These are phyloP conservation scores for Asterionellopsis glacialis DNA, from an alignment of 108 stramenopile species.

Conservation along the genomic window DNA sequence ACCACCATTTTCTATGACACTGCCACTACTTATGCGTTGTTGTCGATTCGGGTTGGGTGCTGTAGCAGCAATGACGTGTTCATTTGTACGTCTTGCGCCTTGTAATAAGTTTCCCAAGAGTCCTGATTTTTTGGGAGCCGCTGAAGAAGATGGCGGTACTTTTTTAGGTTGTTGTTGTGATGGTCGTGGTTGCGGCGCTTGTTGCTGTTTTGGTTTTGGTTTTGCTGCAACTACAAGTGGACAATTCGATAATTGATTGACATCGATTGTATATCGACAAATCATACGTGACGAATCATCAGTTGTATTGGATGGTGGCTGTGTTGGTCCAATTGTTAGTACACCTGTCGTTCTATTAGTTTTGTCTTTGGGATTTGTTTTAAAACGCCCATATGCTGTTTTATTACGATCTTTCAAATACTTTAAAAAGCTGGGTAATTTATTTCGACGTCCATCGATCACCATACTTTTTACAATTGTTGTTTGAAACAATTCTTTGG, in stretches of 20 bases:
- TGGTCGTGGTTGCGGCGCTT: neutral
- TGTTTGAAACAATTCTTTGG: slow-evolving; percentile 4
- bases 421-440: slow-evolving; percentile 68
- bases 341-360: slow-evolving; percentile 13
- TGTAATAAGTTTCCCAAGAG: slow-evolving; percentile 72
- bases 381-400: slow-evolving; percentile 59
- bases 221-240: slow-evolving; percentile 6
- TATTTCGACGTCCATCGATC: slow-evolving; percentile 60
- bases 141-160: slow-evolving; percentile 9
- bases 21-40: neutral
- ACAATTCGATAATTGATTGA: slow-evolving; percentile 16
- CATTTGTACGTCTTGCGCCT: slow-evolving; percentile 64
- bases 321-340: too few relatives aligned
- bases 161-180: slow-evolving; percentile 4
- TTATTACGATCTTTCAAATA: slow-evolving; percentile 72
- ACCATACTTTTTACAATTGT: slow-evolving; percentile 26
- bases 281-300: neutral
- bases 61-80: slow-evolving; percentile 35
- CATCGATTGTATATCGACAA: slow-evolving; percentile 30
- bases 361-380: slow-evolving; percentile 15
- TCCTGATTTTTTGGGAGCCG: slow-evolving; percentile 40
- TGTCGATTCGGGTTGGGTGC: neutral
- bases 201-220: neutral
- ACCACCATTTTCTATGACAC: neutral
- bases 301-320: neutral